A percentile compares a stretch with the other conserved stretches of the same genome.
phyloP scores from a whole-genome alignment of 108 stramenopile genomes.

The Fragilaria radians region DNA sequence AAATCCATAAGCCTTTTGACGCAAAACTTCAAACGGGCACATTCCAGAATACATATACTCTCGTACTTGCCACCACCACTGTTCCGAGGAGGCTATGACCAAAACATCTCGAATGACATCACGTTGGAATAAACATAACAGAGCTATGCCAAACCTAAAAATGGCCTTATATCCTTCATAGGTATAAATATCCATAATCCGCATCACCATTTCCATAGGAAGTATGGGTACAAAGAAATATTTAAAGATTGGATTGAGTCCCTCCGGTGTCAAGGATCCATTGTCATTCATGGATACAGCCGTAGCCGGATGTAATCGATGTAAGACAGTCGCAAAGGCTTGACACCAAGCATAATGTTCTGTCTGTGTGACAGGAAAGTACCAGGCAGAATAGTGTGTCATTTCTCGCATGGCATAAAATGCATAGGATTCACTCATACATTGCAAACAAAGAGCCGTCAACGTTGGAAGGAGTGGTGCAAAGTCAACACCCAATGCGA shows the following conservation, averaged over 20 bases:
- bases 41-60: conserved; percentile 18
- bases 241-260: conserved; percentile 56
- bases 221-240: conserved; percentile 57
- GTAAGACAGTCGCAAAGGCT: conserved; percentile 57
- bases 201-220: conserved; percentile 37
- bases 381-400: conserved; percentile 50
- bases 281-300: conserved; percentile 38
- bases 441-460: conserved; percentile 24
- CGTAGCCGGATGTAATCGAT: conserved; percentile 44
- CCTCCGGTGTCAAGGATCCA: conserved; percentile 37
- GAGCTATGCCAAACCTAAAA: conserved; percentile 67
- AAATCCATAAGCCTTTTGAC: conserved; percentile 58
- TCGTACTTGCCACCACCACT: conserved; percentile 36
- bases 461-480: conserved; percentile 59
- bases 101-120: conserved; percentile 20
- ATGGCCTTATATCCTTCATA: conserved; percentile 72
- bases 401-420: conserved; percentile 74
- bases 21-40: conserved; percentile 51
- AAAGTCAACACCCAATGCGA: conserved; percentile 54
- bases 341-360: conserved; percentile 59
- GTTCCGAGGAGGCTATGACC: neutral
- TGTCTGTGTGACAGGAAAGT: conserved; percentile 37
- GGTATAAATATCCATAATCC: conserved; percentile 76
- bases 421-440: conserved; percentile 70
- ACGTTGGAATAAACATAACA: conserved; percentile 44